Conservation (phyloP, 441 rosid genomes). For the Erodium moschatum region DNA sequence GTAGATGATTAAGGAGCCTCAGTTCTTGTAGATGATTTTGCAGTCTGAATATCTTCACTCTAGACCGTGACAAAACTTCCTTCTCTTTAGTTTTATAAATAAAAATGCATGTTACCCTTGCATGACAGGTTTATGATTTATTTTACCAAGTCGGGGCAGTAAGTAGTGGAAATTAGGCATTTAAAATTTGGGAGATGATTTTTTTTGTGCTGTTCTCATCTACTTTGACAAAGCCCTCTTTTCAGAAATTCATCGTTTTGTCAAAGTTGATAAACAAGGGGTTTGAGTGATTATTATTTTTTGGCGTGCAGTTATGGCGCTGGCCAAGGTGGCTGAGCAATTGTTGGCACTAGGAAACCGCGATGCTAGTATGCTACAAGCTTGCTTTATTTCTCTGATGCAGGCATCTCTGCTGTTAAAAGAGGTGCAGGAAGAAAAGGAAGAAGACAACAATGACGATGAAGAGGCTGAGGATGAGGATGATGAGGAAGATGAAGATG, state of each 20-base stretch:
- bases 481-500: slow-evolving; percentile 33
- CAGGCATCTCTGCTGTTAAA: slow-evolving; percentile 47
- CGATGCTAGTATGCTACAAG: slow-evolving; percentile 31
- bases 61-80: background rate
- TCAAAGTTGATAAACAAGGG: too few species aligned
- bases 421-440: slow-evolving; percentile 48
- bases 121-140: background rate
- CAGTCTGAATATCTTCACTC: background rate
- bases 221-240: background rate
- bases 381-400: slow-evolving; percentile 51
- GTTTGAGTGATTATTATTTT: background rate
- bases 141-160: background rate
- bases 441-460: slow-evolving; percentile 44
- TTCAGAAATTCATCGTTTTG: background rate
- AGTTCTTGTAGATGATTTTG: background rate
- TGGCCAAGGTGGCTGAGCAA: slow-evolving; percentile 53
- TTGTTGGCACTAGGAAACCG: slow-evolving; percentile 40
- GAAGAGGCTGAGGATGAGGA: slow-evolving; percentile 33
- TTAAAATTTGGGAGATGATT: background rate
- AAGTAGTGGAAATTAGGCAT: background rate
- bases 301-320: slow-evolving; percentile 41
- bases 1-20: background rate
- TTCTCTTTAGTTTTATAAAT: background rate
- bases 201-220: background rate
- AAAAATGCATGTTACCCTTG: background rate